phyloP scores from a whole-genome alignment of 352 stramenopile genomes.

The Phytophthora multivora region DNA sequence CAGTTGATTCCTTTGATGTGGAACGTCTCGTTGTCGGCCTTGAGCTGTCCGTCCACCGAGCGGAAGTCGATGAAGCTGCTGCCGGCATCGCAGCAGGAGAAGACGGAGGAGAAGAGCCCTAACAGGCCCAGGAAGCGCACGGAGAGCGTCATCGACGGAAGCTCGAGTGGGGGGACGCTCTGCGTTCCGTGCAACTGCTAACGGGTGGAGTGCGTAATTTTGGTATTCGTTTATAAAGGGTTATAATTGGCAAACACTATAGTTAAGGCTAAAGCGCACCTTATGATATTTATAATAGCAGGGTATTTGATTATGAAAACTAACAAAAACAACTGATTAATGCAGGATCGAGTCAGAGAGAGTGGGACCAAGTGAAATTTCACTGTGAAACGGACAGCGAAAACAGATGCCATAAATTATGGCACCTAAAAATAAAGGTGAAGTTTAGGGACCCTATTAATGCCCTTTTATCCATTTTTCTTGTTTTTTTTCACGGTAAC shows the following conservation, averaged over 20 bases:
- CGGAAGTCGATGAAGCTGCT: constrained; percentile 68
- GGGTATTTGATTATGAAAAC: too few species aligned
- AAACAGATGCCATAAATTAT: not conserved
- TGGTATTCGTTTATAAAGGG: too few species aligned
- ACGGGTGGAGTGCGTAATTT: too few species aligned
- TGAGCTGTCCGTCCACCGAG: constrained; percentile 58
- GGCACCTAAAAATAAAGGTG: not conserved
- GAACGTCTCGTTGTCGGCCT: constrained; percentile 58
- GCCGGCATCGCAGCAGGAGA: constrained; percentile 11
- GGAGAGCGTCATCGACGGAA: constrained; percentile 2
- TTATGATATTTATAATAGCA: too few species aligned
- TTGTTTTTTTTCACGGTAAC: too few species aligned
- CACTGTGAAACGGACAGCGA: not conserved
- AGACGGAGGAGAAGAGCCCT: not conserved
- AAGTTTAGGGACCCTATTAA: too few species aligned
- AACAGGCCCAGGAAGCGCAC: constrained; percentile 3
- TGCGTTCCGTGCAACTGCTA: too few species aligned
- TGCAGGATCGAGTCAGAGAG: constrained; percentile 2
- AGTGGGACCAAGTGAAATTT: not conserved
- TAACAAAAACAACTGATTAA: too few species aligned
- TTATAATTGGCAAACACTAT: too few species aligned
- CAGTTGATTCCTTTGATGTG: constrained; percentile 78
- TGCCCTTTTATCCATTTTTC: too few species aligned
- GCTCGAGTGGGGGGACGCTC: not conserved
- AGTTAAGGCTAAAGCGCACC: too few species aligned